Percentiles rank a stretch among this genome's conserved stretches.
These are phyloP conservation scores for Phlebiopsis gigantea DNA, from an alignment of 768 basidiomycete genomes.

Conservation along the genomic window DNA sequence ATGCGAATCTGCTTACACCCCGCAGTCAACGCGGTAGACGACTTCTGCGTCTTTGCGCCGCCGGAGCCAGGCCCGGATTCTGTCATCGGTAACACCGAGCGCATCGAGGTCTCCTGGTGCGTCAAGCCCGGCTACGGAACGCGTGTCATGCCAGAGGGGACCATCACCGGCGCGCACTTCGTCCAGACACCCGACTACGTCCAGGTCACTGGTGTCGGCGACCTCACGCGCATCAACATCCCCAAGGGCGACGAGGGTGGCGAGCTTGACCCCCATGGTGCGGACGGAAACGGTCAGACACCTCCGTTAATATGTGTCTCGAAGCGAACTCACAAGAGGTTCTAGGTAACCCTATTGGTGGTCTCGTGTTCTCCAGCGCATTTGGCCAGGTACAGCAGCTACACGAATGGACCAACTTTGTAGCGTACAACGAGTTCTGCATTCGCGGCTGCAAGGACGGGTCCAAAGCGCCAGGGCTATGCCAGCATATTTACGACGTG, in stretches of 20 bases:
- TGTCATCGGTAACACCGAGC: slow-evolving; percentile 57
- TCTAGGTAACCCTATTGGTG: slow-evolving; percentile 60
- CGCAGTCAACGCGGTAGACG: slow-evolving; percentile 53
- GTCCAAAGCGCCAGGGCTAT: slow-evolving; percentile 45
- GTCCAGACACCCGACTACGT: slow-evolving; percentile 72
- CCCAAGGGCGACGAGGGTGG: slow-evolving; percentile 54
- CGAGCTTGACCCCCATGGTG: slow-evolving; percentile 69
- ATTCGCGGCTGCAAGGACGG: slow-evolving; percentile 62
- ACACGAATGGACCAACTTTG: slow-evolving; percentile 75
- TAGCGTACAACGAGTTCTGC: slow-evolving; percentile 59
- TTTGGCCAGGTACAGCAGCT: slow-evolving; percentile 55
- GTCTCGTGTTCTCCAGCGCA: slow-evolving; percentile 68
- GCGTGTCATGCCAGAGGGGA: slow-evolving; percentile 65
- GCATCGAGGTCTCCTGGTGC: slow-evolving; percentile 52
- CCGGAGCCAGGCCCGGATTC: slow-evolving; percentile 46
- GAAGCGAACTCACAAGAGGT: slow-evolving; percentile 17
- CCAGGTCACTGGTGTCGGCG: slow-evolving; percentile 63
- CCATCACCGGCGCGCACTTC: slow-evolving; percentile 65
- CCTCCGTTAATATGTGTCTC: not conserved
- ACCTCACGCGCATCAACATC: slow-evolving; percentile 63
- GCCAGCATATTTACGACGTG: slow-evolving; percentile 54
- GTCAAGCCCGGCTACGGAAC: slow-evolving; percentile 51
- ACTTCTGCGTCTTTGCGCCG: slow-evolving; percentile 51
- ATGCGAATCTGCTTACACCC: too few species aligned
- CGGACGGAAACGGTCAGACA: slow-evolving; percentile 52